Conservation (phyloP, 495 filamentous ascomycete species). For the Neurospora terricola region DNA sequence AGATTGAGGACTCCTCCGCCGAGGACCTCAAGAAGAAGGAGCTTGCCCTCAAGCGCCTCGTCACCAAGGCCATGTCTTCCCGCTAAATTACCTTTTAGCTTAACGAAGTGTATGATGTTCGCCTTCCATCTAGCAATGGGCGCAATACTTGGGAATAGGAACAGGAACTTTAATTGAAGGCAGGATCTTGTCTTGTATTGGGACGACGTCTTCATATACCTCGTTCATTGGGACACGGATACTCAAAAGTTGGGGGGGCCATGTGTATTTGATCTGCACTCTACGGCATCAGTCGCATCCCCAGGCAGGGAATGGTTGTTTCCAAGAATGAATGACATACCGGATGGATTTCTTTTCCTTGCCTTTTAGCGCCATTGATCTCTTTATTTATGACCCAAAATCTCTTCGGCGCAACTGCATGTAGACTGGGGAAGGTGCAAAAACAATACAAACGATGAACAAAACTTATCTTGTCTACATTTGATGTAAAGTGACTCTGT, state of each 20-base stretch:
- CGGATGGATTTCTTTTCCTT: constrained; percentile 24
- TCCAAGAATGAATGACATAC: constrained; percentile 22
- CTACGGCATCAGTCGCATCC: constrained; percentile 16
- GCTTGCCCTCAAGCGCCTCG: constrained; percentile 90
- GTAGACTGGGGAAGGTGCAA: constrained; percentile 35
- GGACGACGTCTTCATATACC: constrained; percentile 22
- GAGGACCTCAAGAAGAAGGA: constrained; percentile 99
- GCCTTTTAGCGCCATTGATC: constrained; percentile 21
- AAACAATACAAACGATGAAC: constrained; percentile 8
- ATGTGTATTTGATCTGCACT: constrained; percentile 17
- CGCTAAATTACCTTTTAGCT: constrained; percentile 46
- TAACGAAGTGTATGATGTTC: constrained; percentile 15
- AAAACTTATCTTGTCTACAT: not conserved
- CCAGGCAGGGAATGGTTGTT: constrained; percentile 21
- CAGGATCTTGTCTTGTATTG: constrained; percentile 14
- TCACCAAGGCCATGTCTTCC: constrained; percentile 94
- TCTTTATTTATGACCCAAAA: constrained; percentile 22
- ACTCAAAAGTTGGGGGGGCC: constrained; percentile 14
- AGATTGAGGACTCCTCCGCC: constrained; percentile 57
- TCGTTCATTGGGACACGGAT: constrained; percentile 16
- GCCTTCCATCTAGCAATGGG: constrained; percentile 24
- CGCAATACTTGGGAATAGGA: constrained; percentile 13
- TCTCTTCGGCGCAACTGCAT: constrained; percentile 33
- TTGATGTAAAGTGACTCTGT: not conserved
- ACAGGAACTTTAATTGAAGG: constrained; percentile 12